Conservation (phyloP, 768 basidiomycete genomes). For the Naganishia antarctica region DNA sequence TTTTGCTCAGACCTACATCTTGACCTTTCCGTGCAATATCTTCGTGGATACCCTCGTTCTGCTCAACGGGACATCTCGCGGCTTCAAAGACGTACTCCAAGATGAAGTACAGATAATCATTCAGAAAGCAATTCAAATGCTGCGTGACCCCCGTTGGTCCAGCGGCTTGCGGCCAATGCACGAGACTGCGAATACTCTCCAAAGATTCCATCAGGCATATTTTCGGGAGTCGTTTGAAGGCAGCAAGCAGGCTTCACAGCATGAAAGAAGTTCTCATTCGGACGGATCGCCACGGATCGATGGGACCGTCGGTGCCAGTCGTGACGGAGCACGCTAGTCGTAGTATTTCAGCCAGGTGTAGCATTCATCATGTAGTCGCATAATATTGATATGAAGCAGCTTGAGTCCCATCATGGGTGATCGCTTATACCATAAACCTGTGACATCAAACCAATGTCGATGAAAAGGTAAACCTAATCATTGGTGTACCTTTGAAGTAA, state of each 20-base stretch:
- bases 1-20: conserved; percentile 1
- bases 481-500: too few species aligned
- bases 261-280: neutral
- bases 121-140: conserved; percentile 1
- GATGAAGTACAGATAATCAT: conserved; percentile 4
- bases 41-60: conserved; percentile 7
- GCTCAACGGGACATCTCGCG: conserved; percentile 1
- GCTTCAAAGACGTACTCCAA: neutral
- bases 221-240: neutral
- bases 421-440: too few species aligned
- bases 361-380: too few species aligned
- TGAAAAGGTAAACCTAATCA: too few species aligned
- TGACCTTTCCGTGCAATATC: conserved; percentile 7
- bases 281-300: too few species aligned
- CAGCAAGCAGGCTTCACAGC: neutral
- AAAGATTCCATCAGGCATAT: neutral
- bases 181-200: conserved; percentile 1
- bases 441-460: too few species aligned
- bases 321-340: too few species aligned
- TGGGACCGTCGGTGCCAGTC: too few species aligned
- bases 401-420: too few species aligned
- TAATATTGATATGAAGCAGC: too few species aligned
- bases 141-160: conserved; percentile 4
- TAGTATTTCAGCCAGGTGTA: too few species aligned
- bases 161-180: neutral